Percentiles rank a stretch among this genome's conserved stretches.
phyloP scores from a whole-genome alignment of 371 early-diverging fungal species.

The Mucor mucedo region DNA sequence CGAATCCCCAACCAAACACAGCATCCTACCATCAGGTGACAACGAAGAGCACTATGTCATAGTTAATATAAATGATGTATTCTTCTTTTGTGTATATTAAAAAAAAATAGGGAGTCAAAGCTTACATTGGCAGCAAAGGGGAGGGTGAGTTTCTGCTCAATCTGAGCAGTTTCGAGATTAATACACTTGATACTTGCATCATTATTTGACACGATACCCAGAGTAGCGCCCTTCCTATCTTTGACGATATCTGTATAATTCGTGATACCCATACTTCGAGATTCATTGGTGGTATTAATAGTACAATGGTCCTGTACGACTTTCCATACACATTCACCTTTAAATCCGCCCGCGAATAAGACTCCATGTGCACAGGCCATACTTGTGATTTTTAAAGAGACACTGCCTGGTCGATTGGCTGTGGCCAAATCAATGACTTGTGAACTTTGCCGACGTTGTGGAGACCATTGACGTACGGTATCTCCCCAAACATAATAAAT shows the following conservation, averaged over 20 bases:
- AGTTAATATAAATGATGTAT: no score
- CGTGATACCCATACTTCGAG: conserved; percentile 54
- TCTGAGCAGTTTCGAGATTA: conserved; percentile 50
- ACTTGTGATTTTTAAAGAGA: conserved; percentile 59
- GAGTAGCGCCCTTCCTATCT: conserved; percentile 19
- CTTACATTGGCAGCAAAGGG: conserved; percentile 76
- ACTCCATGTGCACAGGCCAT: conserved; percentile 67
- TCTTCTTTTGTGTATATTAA: neutral
- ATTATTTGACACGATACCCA: conserved; percentile 62
- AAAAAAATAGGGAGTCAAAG: neutral
- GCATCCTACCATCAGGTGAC: conserved; percentile 65
- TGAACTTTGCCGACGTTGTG: conserved; percentile 50
- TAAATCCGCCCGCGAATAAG: conserved; percentile 44
- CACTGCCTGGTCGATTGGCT: conserved; percentile 35
- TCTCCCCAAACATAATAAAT: conserved; percentile 68
- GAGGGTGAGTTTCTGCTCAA: conserved; percentile 43
- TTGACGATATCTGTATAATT: conserved; percentile 65
- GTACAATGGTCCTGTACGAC: conserved; percentile 3
- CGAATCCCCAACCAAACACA: conserved; percentile 81
- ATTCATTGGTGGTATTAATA: conserved; percentile 3
- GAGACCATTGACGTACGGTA: conserved; percentile 70
- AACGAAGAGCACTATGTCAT: conserved; percentile 65
- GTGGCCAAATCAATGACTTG: conserved; percentile 55
- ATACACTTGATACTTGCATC: conserved; percentile 59
- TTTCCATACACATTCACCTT: conserved; percentile 52